Conservation (phyloP, 345 rosid genomes). For the Salix udensis region DNA sequence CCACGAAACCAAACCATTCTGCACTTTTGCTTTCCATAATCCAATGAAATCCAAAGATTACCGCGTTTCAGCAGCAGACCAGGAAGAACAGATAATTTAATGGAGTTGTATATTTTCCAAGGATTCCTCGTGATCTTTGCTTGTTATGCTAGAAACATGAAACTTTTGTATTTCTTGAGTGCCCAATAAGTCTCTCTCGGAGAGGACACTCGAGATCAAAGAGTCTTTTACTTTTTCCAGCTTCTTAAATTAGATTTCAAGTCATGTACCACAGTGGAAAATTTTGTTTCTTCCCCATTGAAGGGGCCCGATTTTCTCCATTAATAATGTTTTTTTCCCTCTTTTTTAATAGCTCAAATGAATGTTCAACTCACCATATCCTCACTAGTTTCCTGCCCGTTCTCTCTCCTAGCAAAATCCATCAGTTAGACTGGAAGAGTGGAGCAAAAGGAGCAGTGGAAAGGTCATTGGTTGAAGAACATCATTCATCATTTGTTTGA, state of each 20-base stretch:
- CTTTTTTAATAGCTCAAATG: background rate
- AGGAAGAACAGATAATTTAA: conserved; percentile 6
- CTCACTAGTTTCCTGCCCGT: background rate
- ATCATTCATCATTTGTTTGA: no score
- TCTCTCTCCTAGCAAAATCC: background rate
- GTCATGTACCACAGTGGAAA: background rate
- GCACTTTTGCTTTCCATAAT: background rate
- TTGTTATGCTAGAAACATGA: conserved; percentile 3
- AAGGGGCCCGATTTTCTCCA: background rate
- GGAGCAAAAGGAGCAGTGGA: no score
- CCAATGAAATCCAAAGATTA: background rate
- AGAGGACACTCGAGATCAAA: background rate
- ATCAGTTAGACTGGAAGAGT: no score
- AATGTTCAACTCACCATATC: background rate
- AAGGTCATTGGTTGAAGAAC: no score
- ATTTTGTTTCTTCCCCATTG: background rate
- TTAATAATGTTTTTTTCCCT: background rate
- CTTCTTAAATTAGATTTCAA: conserved; percentile 3
- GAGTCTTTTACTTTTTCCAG: background rate
- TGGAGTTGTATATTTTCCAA: conserved; percentile 13
- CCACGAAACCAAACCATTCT: background rate
- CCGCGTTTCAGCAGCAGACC: conserved; percentile 4
- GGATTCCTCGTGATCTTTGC: conserved; percentile 4
- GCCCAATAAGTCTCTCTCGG: background rate
- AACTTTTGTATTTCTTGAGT: background rate